Conservation (phyloP, 345 rosid genomes). For the Aethionema arabicum region DNA sequence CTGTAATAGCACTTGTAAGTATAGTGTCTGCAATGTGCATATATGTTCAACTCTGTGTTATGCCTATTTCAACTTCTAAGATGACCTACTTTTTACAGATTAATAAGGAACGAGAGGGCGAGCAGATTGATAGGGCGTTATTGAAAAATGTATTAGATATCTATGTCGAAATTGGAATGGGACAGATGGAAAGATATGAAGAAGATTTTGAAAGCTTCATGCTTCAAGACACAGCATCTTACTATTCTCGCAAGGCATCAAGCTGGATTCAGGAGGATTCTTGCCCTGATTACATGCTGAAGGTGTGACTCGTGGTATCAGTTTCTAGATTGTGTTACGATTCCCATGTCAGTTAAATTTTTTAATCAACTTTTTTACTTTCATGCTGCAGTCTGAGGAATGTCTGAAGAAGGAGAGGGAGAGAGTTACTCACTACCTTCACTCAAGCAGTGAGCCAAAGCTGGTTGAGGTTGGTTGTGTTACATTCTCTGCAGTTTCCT, state of each 20-base stretch:
- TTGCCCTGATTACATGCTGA: slow-evolving; percentile 80
- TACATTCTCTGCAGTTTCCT: background rate
- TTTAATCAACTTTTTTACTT: background rate
- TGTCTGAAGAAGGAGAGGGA: slow-evolving; percentile 90
- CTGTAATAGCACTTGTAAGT: slow-evolving; percentile 69
- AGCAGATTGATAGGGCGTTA: slow-evolving; percentile 74
- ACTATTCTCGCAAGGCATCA: slow-evolving; percentile 87
- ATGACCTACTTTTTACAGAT: slow-evolving; percentile 43
- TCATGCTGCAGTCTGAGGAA: slow-evolving; percentile 75
- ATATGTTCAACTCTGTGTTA: background rate
- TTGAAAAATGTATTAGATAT: slow-evolving; percentile 77
- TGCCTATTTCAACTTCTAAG: slow-evolving; percentile 18
- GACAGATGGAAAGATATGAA: slow-evolving; percentile 61
- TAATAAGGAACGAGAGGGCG: slow-evolving; percentile 88
- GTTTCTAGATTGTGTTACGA: slow-evolving; percentile 1
- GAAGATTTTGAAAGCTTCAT: slow-evolving; percentile 70
- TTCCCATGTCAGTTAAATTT: background rate
- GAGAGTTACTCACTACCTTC: slow-evolving; percentile 85
- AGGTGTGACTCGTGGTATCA: slow-evolving; percentile 44
- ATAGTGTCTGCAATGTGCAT: slow-evolving; percentile 5
- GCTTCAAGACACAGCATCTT: slow-evolving; percentile 69
- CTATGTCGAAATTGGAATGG: slow-evolving; percentile 88
- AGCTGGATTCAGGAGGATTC: slow-evolving; percentile 79
- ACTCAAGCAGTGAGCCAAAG: slow-evolving; percentile 82
- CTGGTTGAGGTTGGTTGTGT: slow-evolving; percentile 78